These are phyloP conservation scores for Mychonastes homosphaera DNA, from an alignment of 139 green algal genomes.

Conservation along the genomic window DNA sequence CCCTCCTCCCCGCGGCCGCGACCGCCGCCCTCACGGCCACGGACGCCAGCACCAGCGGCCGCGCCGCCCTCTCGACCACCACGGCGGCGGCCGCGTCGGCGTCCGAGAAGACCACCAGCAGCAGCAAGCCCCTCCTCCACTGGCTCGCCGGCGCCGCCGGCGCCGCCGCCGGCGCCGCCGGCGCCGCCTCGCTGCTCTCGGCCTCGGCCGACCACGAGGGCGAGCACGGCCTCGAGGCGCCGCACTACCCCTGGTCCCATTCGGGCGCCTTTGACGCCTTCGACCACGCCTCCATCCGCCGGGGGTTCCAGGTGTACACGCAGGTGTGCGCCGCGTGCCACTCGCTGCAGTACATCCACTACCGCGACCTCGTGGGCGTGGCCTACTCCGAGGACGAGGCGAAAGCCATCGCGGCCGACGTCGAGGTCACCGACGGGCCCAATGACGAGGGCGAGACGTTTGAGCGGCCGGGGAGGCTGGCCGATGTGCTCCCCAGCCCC, in stretches of 20 bases:
- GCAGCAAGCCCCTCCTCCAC: too few relatives aligned
- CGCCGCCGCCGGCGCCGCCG: too few relatives aligned
- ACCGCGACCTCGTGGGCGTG: constrained; percentile 91
- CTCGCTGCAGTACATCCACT: constrained; percentile 85
- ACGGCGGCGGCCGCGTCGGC: too few relatives aligned
- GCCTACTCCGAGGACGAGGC: constrained; percentile 96
- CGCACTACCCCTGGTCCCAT: constrained; percentile 84
- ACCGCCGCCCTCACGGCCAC: too few relatives aligned
- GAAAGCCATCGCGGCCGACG: constrained; percentile 85
- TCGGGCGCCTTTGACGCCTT: constrained; percentile 82
- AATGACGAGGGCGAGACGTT: constrained; percentile 99
- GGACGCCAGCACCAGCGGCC: too few relatives aligned
- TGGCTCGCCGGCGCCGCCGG: too few relatives aligned
- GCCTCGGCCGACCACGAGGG: constrained; percentile 60
- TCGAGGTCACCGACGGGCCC: constrained; percentile 85
- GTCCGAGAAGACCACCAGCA: too few relatives aligned
- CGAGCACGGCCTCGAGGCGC: constrained; percentile 81
- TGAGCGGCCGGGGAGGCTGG: constrained; percentile 74
- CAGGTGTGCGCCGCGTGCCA: constrained; percentile 96
- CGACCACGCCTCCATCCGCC: constrained; percentile 86
- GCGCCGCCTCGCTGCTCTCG: too few relatives aligned
- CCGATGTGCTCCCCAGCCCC: constrained; percentile 76
- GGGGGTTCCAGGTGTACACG: constrained; percentile 82
- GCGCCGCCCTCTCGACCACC: too few relatives aligned
- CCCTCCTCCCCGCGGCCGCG: too few relatives aligned